Evolutionary conservation across 345 rosid genomes (phyloP), one percentile per base, ranked within the genome.

Genomic region (Murraya paniculata): DNA sequence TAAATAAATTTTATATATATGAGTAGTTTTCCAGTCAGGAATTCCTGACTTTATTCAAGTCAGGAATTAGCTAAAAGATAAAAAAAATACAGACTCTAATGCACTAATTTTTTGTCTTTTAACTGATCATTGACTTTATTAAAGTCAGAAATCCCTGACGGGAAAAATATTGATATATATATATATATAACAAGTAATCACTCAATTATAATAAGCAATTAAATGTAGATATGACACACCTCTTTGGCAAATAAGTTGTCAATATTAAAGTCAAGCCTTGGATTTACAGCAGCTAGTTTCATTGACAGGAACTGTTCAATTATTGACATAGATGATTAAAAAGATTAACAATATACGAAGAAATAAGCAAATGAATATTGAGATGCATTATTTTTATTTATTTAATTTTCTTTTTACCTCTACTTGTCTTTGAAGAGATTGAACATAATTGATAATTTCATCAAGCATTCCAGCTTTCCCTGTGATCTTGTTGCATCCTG

Each of bases 381-480:
- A 64, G 24, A 64, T 22, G 41, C 24, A 45, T 45, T 45, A 18
- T 33, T 0, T 56, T 6, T 56, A n/a, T 21, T 19, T 22, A 22
- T 56, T 6, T 56, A 58, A 2, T 6, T 35, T 33, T 19, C 10
- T 21, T 35, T 41, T 72, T 82, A 92, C 97, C 92, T 92, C 97
- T 11, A 90, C 93, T 83, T 92, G 94, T 45, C 88, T 79, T 74
- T 92, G 94, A 78, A 92, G 93, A 53, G 97, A 92, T 72, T 92
- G 92, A 75, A 92, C 97, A 80, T 92, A 92, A 79, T 89, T 92
- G 68, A 91, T 92, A 72, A 90, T 92, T 80, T 92, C 97, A 70
- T 92, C 97, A 73, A 92, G 94, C 97, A 92, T 92, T 67, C 97
- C 97, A 22, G 94, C 94, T 70, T 92, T 92, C 38, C 97, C 94